A percentile compares a stretch with the other conserved stretches of the same genome.
These are phyloP conservation scores for Cryoendolithus antarcticus DNA, from an alignment of 2,329 filamentous ascomycete genomes.

Conservation along the genomic window DNA sequence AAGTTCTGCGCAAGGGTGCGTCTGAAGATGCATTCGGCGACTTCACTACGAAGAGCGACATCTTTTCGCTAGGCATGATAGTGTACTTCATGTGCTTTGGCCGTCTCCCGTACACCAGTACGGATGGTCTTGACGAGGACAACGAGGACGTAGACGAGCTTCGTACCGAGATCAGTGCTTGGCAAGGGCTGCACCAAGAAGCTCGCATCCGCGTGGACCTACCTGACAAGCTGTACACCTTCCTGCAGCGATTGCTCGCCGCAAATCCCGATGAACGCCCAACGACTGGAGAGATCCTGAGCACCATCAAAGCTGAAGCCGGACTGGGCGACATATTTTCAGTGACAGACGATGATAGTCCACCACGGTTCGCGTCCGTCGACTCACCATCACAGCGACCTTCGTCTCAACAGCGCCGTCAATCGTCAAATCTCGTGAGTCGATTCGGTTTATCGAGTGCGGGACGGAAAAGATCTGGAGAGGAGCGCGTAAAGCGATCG, in stretches of 20 bases:
- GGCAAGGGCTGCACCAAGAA: constrained; percentile 63
- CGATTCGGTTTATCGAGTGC: constrained; percentile 9
- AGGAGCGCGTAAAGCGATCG: constrained; percentile 5
- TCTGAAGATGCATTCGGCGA: constrained; percentile 66
- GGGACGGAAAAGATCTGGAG: constrained; percentile 6
- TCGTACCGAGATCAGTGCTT: constrained; percentile 71
- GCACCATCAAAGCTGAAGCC: constrained; percentile 55
- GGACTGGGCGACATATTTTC: constrained; percentile 20
- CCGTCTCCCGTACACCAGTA: constrained; percentile 69
- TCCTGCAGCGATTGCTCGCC: constrained; percentile 69
- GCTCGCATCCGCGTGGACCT: constrained; percentile 60
- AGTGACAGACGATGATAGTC: constrained; percentile 10
- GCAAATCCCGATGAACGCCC: constrained; percentile 66
- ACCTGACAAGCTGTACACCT: constrained; percentile 71
- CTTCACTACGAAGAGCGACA: constrained; percentile 92
- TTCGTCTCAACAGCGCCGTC: constrained; percentile 10
- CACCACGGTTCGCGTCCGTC: constrained; percentile 30
- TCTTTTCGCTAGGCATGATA: constrained; percentile 98
- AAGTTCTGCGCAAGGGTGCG: constrained; percentile 61
- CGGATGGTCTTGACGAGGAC: constrained; percentile 79
- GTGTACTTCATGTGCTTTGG: constrained; percentile 97
- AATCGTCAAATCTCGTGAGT: constrained; percentile 9
- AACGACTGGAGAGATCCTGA: constrained; percentile 72
- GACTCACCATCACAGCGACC: constrained; percentile 22
- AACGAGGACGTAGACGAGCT: constrained; percentile 80